These are phyloP conservation scores for Linderniella brevidens DNA, from an alignment of 257 asterid genomes.

Conservation along the genomic window DNA sequence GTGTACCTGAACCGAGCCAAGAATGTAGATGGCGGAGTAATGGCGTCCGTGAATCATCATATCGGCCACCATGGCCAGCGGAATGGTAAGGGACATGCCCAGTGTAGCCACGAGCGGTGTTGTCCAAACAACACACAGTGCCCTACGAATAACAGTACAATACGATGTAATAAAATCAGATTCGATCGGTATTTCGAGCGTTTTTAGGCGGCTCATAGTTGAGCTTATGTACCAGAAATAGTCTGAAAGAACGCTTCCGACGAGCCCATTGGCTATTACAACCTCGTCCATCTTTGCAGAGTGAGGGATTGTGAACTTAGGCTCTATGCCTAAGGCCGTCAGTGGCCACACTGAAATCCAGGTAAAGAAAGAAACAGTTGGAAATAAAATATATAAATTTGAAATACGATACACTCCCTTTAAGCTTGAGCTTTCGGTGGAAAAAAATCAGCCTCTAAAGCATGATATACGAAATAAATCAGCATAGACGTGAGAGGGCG, in stretches of 20 bases:
- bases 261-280: constrained; percentile 77
- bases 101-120: constrained; percentile 94
- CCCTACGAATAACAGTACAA: constrained; percentile 30
- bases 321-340: constrained; percentile 92
- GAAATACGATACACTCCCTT: too few species aligned
- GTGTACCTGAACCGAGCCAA: constrained; percentile 96
- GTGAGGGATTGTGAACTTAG: constrained; percentile 80
- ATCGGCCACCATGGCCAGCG: constrained; percentile 98
- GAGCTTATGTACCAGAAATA: constrained; percentile 61
- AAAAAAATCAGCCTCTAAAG: too few species aligned
- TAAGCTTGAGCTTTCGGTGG: too few species aligned
- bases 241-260: constrained; percentile 91
- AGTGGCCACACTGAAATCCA: constrained; percentile 84
- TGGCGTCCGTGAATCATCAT: constrained; percentile 92
- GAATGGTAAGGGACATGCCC: constrained; percentile 97
- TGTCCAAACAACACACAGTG: constrained; percentile 97
- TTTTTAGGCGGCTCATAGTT: neutral
- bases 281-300: constrained; percentile 85
- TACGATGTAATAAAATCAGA: neutral
- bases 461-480: too few species aligned
- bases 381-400: too few species aligned
- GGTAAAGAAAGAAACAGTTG: neutral
- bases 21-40: constrained; percentile 75
- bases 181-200: neutral
- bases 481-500: too few species aligned